Evolutionary conservation across 2,329 filamentous ascomycete species (phyloP), one percentile per base, ranked within the genome.

Genomic region (Cytospora piceicola): DNA sequence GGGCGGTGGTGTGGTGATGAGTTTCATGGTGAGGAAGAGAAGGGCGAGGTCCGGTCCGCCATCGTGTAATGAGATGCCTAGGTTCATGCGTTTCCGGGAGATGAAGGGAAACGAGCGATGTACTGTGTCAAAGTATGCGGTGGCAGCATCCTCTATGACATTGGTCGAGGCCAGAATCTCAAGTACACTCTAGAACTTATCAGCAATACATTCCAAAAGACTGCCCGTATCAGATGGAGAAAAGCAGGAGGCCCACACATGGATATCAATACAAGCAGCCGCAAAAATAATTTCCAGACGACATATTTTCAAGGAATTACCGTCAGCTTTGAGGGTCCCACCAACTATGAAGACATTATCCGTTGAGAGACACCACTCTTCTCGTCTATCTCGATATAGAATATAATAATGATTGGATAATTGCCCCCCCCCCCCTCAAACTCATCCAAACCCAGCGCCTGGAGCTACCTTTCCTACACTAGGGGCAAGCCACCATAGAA

Each of bases 81-180:
- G 74, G 54, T 78, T 78, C 68, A 83, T 73, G 27, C 80, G 73
- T 68, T 81, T 83, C 68, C 77, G 78, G 20, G 80, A 82, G 34
- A 83, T 70, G 57, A 84, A 79, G 8, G 81, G 81, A 67, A 83
- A 77, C 78, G 81, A 83, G 32, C 73, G 73, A 67, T 84, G 81
- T 20, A 82, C 71, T 5, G 78, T 79, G 27, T 67, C 67, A 64
- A 83, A 83, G 69, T 81, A 84, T 34, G 77, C 71, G 17, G 72
- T 72, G 15, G 80, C 72, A 52, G 77, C 73, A 17, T 73, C 73
- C 66, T 80, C 75, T 20, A 82, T 70, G 24, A 76, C 72, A 1
- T 72, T 67, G 22, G 72, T 75, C 59, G 76, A 75, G 56, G 78
- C 79, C 2, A 83, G 71, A 14, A 77, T 71, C 55, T 78, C 73